Conservation (phyloP, 2,329 filamentous ascomycete genomes). For the Aspergillus unguis region DNA sequence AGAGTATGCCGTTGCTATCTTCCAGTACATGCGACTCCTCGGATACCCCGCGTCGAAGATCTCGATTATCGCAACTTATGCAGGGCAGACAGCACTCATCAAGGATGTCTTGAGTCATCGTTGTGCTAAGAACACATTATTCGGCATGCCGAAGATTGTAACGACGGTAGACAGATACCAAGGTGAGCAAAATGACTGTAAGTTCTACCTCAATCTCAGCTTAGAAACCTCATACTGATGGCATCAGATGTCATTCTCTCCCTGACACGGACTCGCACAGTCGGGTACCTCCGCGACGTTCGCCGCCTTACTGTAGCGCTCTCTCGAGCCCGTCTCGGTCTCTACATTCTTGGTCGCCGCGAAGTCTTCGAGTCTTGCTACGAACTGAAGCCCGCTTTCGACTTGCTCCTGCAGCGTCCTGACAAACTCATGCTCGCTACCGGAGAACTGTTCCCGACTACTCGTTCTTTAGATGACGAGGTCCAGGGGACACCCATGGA, state of each 20-base stretch:
- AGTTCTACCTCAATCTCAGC: conserved; percentile 41
- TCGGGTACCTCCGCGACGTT: conserved; percentile 90
- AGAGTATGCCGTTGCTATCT: conserved; percentile 93
- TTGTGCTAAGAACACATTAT: conserved; percentile 77
- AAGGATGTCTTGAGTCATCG: conserved; percentile 80
- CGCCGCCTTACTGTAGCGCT: conserved; percentile 91
- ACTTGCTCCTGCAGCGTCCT: conserved; percentile 69
- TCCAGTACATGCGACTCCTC: conserved; percentile 93
- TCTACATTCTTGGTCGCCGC: conserved; percentile 87
- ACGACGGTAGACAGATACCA: conserved; percentile 98
- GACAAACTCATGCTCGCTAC: conserved; percentile 79
- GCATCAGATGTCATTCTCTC: conserved; percentile 84
- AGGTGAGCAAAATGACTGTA: conserved; percentile 98
- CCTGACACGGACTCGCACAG: conserved; percentile 79
- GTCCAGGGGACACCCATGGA: conserved; percentile 69
- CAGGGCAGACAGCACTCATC: conserved; percentile 84
- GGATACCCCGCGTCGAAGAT: conserved; percentile 84
- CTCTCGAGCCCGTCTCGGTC: conserved; percentile 82
- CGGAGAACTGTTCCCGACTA: conserved; percentile 78
- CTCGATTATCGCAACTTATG: conserved; percentile 87
- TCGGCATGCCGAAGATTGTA: conserved; percentile 83
- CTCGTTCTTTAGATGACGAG: conserved; percentile 51
- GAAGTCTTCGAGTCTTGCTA: conserved; percentile 85
- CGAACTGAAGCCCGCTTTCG: conserved; percentile 84
- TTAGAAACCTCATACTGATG: conserved; percentile 13